phyloP scores from a whole-genome alignment of 2,329 filamentous ascomycete species.

The Colletotrichum costaricense region DNA sequence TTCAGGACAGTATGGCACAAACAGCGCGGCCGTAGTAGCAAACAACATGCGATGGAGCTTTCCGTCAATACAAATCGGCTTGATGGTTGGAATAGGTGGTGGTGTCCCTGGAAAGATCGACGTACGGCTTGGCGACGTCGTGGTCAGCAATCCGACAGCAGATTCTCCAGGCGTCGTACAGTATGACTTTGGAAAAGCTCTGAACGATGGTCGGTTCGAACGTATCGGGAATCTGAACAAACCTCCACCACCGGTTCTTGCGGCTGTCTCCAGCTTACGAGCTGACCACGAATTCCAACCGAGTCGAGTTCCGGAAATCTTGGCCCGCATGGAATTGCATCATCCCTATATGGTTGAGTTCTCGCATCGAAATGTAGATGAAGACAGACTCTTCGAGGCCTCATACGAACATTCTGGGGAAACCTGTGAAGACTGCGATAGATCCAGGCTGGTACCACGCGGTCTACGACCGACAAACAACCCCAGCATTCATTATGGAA shows the following conservation, averaged over 20 bases:
- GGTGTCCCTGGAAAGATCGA: conserved; percentile 36
- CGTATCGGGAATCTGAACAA: not conserved
- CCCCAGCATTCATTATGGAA: conserved; percentile 33
- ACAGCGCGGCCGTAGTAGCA: not conserved
- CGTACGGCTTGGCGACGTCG: conserved; percentile 43
- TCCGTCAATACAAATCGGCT: conserved; percentile 2
- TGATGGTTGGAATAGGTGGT: conserved; percentile 45
- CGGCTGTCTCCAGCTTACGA: not conserved
- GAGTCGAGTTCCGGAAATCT: no score
- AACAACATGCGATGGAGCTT: conserved; percentile 37
- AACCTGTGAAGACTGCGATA: not conserved
- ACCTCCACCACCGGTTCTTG: not conserved
- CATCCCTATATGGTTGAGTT: no score
- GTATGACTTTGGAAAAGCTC: conserved; percentile 40
- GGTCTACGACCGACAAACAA: not conserved
- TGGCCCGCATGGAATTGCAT: no score
- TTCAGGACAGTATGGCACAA: conserved; percentile 13
- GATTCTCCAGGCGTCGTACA: conserved; percentile 38
- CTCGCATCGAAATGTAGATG: no score
- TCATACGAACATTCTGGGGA: no score
- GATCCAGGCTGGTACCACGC: fast-evolving
- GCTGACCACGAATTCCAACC: not conserved
- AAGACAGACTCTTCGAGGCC: no score
- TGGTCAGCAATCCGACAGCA: conserved; percentile 39
- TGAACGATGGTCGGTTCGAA: not conserved